A percentile compares a stretch with the other conserved stretches of the same genome.
Evolutionary conservation across 163 green algal genomes (phyloP).

Genomic region (Chlamydomonas reinhardtii): DNA sequence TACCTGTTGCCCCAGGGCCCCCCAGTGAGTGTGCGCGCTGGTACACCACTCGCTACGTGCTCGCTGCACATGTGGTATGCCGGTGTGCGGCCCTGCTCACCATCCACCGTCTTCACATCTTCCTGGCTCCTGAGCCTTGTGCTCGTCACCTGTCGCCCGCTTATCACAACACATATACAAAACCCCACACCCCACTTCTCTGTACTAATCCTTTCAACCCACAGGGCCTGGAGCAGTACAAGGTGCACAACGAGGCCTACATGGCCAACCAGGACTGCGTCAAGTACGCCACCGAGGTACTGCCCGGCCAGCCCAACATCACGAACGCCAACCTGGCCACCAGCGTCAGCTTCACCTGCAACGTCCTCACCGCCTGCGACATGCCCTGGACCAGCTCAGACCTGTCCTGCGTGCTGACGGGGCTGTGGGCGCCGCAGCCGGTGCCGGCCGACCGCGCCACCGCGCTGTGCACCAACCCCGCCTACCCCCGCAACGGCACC

Average conservation of each 20-base stretch:
- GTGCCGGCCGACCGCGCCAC: background rate
- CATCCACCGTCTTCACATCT: no score
- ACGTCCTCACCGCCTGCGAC: background rate
- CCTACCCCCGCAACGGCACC: background rate
- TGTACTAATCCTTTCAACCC: no score
- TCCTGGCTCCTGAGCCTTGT: no score
- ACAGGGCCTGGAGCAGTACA: constrained; percentile 40
- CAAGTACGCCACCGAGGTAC: background rate
- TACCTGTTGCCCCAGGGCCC: constrained; percentile 76
- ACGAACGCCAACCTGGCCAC: background rate
- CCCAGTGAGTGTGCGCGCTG: no score
- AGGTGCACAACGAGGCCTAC: constrained; percentile 46
- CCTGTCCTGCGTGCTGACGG: background rate
- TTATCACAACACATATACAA: no score
- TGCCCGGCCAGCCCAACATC: constrained; percentile 16
- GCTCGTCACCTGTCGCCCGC: no score
- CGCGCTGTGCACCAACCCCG: background rate
- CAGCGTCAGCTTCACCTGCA: background rate
- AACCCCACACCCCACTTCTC: no score
- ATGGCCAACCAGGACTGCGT: constrained; percentile 1
- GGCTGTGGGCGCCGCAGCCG: background rate
- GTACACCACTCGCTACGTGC: no score
- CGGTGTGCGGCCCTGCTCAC: no score
- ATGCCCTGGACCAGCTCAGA: background rate
- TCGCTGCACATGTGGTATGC: no score